A percentile compares a stretch with the other conserved stretches of the same genome.
These are phyloP conservation scores for Lasiodiplodia theobromae DNA, from an alignment of 2,329 filamentous ascomycete genomes.

Conservation along the genomic window DNA sequence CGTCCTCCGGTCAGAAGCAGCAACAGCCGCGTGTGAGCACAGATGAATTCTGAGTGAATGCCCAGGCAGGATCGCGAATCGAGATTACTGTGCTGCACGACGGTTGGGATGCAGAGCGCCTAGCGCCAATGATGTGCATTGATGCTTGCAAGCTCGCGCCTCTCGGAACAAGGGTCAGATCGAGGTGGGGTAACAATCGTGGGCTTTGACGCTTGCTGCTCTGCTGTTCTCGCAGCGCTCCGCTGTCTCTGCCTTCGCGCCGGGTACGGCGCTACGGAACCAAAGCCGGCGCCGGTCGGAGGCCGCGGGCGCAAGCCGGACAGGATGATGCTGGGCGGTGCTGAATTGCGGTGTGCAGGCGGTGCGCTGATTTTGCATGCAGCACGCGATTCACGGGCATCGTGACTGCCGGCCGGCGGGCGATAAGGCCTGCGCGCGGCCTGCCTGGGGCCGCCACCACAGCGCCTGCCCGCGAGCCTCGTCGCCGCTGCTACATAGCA, in stretches of 20 bases:
- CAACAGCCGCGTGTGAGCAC: constrained; percentile 6
- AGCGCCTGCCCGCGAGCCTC: not conserved
- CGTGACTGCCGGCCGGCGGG: not conserved
- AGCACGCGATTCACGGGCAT: constrained; percentile 19
- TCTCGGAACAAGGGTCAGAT: constrained; percentile 11
- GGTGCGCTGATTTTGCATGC: constrained; percentile 25
- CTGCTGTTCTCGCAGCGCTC: not conserved
- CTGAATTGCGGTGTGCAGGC: constrained; percentile 23
- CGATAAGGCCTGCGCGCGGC: constrained; percentile 11
- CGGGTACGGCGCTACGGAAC: constrained; percentile 7
- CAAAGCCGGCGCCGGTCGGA: not conserved
- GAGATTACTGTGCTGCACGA: constrained; percentile 23
- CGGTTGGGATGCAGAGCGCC: constrained; percentile 11
- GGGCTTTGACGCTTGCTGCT: not conserved
- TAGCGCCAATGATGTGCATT: constrained; percentile 26
- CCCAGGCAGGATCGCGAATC: constrained; percentile 15
- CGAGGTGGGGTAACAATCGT: constrained; percentile 18
- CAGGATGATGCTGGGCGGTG: not conserved
- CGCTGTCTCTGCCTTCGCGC: not conserved
- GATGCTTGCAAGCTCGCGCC: constrained; percentile 19
- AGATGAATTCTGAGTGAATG: not conserved
- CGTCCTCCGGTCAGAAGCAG: constrained; percentile 4
- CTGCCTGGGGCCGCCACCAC: constrained; percentile 4
- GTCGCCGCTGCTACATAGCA: not conserved
- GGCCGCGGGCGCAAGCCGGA: not conserved